A percentile compares a stretch with the other conserved stretches of the same genome.
These are phyloP conservation scores for Trametes polyzona DNA, from an alignment of 1,284 basidiomycete genomes.

Conservation along the genomic window DNA sequence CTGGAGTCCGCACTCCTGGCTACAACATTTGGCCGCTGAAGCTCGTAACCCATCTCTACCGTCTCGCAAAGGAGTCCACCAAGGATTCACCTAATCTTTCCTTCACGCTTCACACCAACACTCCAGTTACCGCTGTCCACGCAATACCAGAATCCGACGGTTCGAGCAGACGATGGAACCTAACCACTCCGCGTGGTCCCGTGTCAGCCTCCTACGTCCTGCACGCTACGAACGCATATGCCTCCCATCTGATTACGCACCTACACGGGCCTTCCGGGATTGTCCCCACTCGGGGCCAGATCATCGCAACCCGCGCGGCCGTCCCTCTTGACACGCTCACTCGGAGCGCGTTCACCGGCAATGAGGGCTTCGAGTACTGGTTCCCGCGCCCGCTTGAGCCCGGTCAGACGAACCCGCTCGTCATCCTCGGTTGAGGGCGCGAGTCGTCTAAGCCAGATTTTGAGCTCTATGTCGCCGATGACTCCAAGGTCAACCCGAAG, in stretches of 20 bases:
- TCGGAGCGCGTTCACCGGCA: slow-evolving; percentile 32
- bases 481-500: slow-evolving; percentile 52
- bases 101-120: slow-evolving; percentile 67
- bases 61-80: slow-evolving; percentile 38
- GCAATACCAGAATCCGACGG: slow-evolving; percentile 15
- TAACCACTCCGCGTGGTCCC: slow-evolving; percentile 63
- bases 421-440: slow-evolving; percentile 78
- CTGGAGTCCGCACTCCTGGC: slow-evolving; percentile 53
- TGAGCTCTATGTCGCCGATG: slow-evolving; percentile 65
- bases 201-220: slow-evolving; percentile 64
- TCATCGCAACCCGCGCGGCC: slow-evolving; percentile 63
- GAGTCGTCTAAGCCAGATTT: slow-evolving; percentile 46
- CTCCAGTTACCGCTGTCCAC: slow-evolving; percentile 59
- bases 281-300: slow-evolving; percentile 76
- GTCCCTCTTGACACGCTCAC: slow-evolving; percentile 41
- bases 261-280: slow-evolving; percentile 58
- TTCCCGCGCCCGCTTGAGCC: slow-evolving; percentile 65
- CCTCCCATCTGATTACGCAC: slow-evolving; percentile 66
- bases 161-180: slow-evolving; percentile 44
- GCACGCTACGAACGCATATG: slow-evolving; percentile 84
- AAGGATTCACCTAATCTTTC: slow-evolving; percentile 39
- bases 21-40: slow-evolving; percentile 82
- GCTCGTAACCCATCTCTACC: slow-evolving; percentile 68
- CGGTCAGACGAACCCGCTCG: slow-evolving; percentile 46
- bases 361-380: slow-evolving; percentile 74